Percentiles rank a stretch among this genome's conserved stretches.
These are phyloP conservation scores for Phytopythium aichiense DNA, from an alignment of 352 stramenopile genomes.

Conservation along the genomic window DNA sequence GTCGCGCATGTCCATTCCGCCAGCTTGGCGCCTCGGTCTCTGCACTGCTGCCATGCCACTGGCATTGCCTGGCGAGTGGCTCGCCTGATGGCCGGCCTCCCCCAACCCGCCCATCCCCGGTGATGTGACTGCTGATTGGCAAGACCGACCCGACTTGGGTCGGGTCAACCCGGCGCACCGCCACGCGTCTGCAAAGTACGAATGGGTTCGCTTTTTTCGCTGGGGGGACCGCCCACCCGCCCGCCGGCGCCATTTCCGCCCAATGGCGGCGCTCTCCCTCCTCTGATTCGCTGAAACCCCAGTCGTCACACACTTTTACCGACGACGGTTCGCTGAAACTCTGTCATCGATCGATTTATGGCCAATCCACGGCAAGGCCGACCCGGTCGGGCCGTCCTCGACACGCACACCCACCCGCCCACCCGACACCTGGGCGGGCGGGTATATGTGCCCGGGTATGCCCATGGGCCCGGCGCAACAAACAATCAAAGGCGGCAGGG, in stretches of 20 bases:
- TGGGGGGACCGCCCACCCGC: not conserved
- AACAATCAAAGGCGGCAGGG: conserved; percentile 2
- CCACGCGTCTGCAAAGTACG: not conserved
- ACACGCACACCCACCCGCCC: not conserved
- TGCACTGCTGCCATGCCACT: not conserved
- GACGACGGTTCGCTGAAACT: not conserved
- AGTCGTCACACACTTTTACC: not conserved
- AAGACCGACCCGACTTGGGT: conserved; percentile 4
- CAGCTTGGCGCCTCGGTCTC: not conserved
- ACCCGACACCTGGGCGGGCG: not conserved
- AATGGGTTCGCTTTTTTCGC: conserved; percentile 10
- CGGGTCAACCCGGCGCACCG: not conserved
- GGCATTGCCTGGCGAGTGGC: not conserved
- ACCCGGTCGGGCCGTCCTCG: not conserved
- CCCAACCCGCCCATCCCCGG: not conserved
- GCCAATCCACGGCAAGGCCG: not conserved
- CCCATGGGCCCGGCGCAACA: not conserved
- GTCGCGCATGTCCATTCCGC: conserved; percentile 1
- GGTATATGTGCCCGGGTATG: not conserved
- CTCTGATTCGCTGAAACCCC: conserved; percentile 3
- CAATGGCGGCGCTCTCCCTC: not conserved
- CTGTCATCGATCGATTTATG: not conserved
- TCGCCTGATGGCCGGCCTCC: not conserved
- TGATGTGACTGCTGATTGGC: conserved; percentile 3
- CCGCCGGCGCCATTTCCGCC: not conserved